Conservation (phyloP, 371 early-diverging fungal genomes). For the Batkoa obscura region DNA sequence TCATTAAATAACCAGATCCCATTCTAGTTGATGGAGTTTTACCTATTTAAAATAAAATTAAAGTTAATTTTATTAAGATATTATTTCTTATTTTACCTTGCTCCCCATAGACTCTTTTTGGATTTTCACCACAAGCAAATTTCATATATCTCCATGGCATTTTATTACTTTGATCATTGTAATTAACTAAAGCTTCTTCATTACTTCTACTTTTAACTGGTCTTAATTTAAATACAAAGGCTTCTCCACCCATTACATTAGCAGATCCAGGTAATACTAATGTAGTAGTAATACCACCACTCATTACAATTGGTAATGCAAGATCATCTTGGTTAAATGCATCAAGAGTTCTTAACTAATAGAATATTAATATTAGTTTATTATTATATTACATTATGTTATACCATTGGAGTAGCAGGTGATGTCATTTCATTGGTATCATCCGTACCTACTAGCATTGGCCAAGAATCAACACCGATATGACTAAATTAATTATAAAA, state of each 20-base stretch:
- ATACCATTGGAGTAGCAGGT: slow-evolving; percentile 35
- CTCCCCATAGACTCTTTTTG: slow-evolving; percentile 25
- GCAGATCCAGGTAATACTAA: slow-evolving; percentile 60
- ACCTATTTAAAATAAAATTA: not conserved
- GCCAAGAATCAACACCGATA: slow-evolving; percentile 37
- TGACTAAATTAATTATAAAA: slow-evolving; percentile 16
- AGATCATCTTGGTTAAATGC: slow-evolving; percentile 38
- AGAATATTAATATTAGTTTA: not conserved
- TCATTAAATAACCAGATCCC: slow-evolving; percentile 49
- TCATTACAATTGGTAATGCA: slow-evolving; percentile 39
- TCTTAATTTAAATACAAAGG: slow-evolving; percentile 41
- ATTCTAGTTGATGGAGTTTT: slow-evolving; percentile 32
- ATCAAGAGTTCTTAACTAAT: slow-evolving; percentile 27
- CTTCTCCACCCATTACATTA: slow-evolving; percentile 67
- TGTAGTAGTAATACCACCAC: slow-evolving; percentile 63
- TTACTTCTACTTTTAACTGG: slow-evolving; percentile 28
- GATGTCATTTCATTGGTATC: slow-evolving; percentile 56
- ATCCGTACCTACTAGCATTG: slow-evolving; percentile 21
- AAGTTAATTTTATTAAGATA: slow-evolving; percentile 7
- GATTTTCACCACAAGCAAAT: slow-evolving; percentile 77
- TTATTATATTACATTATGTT: too few species aligned
- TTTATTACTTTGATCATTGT: slow-evolving; percentile 19
- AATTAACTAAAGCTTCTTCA: slow-evolving; percentile 43
- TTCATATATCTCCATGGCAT: slow-evolving; percentile 58
- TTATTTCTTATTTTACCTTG: slow-evolving; percentile 12